Evolutionary conservation across 148 eudicot genomes (phyloP), one percentile per base, ranked within the genome.

Genomic region (Chenopodium album): DNA sequence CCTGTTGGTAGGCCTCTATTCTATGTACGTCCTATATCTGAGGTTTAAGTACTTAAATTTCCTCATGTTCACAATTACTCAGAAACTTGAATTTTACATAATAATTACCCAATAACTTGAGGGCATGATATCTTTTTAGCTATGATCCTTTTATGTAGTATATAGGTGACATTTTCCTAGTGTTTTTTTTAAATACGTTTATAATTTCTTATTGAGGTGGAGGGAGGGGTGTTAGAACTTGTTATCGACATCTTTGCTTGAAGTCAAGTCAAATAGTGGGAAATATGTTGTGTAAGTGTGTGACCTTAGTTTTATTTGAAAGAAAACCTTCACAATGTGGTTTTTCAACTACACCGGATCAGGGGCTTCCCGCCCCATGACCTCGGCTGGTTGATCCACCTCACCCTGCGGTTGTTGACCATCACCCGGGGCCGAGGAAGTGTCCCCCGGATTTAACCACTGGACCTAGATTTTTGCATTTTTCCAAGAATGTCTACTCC

Each of bases 1-100:
- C 92, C 98, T 69, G 97, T 95, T 3, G 98, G 98, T 95, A 92
- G 47, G 90, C 60, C 75, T 75, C 62, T 66, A 22, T 75, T 54
- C 69, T 54, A 4, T 68, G 41, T 78, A 29, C 37, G 7, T 54
- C n/a, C n/a, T 44, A n/a, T 34, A 2, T 48, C 31, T 29, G 50
- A 41, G 48, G 16, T 71, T 37, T 37, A 26, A 71, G 54, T 29
- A 72, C 75, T 72, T 31, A n/a, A 20, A 44, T 37, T 72, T 19
- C 26, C 0, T 56, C 22, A 17, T 14, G 17, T 17, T 56, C 16
- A 56, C 16, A 56, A 56, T 4, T 17, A 56, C 5, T 1, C 62
- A 56, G 62, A 13, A 56, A 56, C 62, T 56, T 56, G 62, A 16
- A 14, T 56, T 56, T 56, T 14, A 17, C 20, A 56, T 56, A 17